phyloP scores from a whole-genome alignment of 2,329 filamentous ascomycete genomes.

The Cladosporium oxysporum region DNA sequence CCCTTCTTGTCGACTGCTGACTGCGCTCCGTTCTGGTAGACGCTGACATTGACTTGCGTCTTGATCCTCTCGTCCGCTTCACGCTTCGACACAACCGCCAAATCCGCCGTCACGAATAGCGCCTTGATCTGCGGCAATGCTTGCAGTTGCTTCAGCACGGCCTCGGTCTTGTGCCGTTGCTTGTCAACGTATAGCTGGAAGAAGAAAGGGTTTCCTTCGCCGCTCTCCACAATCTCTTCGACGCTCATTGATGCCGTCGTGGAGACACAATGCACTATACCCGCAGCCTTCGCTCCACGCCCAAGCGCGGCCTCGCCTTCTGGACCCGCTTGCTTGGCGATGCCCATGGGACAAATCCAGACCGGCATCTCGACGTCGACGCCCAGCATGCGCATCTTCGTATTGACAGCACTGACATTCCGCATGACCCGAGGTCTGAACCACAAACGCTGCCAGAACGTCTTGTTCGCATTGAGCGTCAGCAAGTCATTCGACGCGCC shows the following conservation, averaged over 20 bases:
- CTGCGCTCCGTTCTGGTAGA: conserved; percentile 56
- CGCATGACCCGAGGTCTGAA: conserved; percentile 51
- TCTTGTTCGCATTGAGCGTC: conserved; percentile 47
- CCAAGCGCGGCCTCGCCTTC: conserved; percentile 40
- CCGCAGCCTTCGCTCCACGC: conserved; percentile 32
- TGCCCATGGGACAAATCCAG: conserved; percentile 39
- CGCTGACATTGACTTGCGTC: conserved; percentile 62
- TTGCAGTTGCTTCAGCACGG: conserved; percentile 51
- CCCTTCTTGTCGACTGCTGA: conserved; percentile 56
- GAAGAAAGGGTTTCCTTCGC: conserved; percentile 45
- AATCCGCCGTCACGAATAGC: conserved; percentile 62
- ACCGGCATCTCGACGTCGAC: conserved; percentile 39
- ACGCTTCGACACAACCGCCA: conserved; percentile 59
- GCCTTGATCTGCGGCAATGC: conserved; percentile 51
- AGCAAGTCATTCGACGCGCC: conserved; percentile 53
- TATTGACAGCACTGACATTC: conserved; percentile 43
- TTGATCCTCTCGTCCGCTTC: conserved; percentile 50
- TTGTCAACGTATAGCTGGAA: conserved; percentile 66
- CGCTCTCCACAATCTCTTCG: conserved; percentile 36
- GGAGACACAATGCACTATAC: conserved; percentile 37
- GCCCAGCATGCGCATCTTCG: conserved; percentile 37
- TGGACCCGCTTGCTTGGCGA: conserved; percentile 35
- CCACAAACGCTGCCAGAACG: conserved; percentile 46
- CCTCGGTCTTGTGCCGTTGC: conserved; percentile 54
- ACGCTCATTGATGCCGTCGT: conserved; percentile 35